Base-by-base conservation (phyloP, 108 stramenopile species). In the Aurantiochytrium sp. region DNA sequence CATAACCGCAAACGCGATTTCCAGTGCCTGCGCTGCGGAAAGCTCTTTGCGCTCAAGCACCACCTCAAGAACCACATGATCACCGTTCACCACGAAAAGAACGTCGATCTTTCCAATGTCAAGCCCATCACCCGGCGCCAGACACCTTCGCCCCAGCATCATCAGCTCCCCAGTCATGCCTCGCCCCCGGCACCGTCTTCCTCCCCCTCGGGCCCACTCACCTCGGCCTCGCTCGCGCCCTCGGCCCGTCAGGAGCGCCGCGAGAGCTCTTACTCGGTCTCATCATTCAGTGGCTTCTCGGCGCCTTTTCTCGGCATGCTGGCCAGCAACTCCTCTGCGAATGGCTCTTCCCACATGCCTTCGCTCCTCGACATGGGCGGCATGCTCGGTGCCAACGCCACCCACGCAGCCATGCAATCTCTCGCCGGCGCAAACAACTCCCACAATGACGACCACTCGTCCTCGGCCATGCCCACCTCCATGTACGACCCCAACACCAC, bases 61-160 rank as follows among this genome's bases (percentile, higher is more conserved):
- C 91, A 94, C 69, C 88, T 94, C 90, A 91, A 92, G 28, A 60
- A 90, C 92, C 90, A 93, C 59, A 91, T 90, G 58, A 92, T 94
- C 59, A 87, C 76, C 45, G 76, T 83, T 6, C 76, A 83, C 76
- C 76, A 83, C 49, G 49, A 83, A 6, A 83, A 83, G 51, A 53
- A 47, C 51, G 76, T 83, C 49, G 51, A 83, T 23, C 76, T 83
- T 4, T 69, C 64, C 25, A 42, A 42, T 23, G 64, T 69, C 64
- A 69, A 69, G 64, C 64, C 64, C 64, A 69, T 69, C 64, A 69
- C 8, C 35, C 64, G 64, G 14, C 25, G 64, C 25, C 64, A 28
- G 3, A 42, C 64, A 18, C 64, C 64, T 18, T 28, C 64, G 21
- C 64, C 64, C 25, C 25, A 42, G 64, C 64, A 16, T 10, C 64